Base-by-base conservation (phyloP, 192 early-diverging fungal species). In the Thamnidium elegans region DNA sequence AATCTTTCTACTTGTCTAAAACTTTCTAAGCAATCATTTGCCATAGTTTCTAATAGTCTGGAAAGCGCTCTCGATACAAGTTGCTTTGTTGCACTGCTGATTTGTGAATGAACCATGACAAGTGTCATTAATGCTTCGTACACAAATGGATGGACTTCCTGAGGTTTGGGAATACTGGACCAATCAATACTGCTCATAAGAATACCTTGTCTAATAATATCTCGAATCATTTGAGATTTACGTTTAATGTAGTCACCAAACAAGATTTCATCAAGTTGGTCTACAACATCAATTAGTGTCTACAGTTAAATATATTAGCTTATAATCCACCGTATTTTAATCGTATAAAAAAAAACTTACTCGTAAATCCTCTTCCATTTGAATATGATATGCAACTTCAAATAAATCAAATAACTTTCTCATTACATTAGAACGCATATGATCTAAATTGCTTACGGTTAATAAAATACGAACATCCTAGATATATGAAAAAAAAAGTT, bases 31-130 rank as follows among this genome's bases (percentile, higher is more conserved):
- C 96, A 78, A 64, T 94, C 90, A 56, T 88, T 85, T 5, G 87
- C 87, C 73, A 99, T 83, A 48, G 78, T 79, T 20, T 80, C 80
- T 8, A 93, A 66, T 43, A 96, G 76, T 31, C 82, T 84, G 21
- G 89, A 86, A 48, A 99, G 70, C 4, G 93, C 86, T 6, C 90
- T 82, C 67, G 82, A 80, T 8, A 96, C 84, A 15, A 99, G 78
- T 19, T 83, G 85, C 58, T 90, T 85, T 21, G 90, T 89, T 19
- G 94, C 82, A 68, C 89, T 91, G 50, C 82, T 93, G 52, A 99
- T 87, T 76, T 94, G 85, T 0, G 96, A 87, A 67, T 99, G 96
- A 3, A 92, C 87, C 67, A 93, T 80, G 10, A 99, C 96, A 51
- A 99, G 68, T 45, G 81, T 82, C 59, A 95, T 81, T 61, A 99